Conservation (phyloP, 1,284 basidiomycete genomes). For the Farysia itapuensis region DNA sequence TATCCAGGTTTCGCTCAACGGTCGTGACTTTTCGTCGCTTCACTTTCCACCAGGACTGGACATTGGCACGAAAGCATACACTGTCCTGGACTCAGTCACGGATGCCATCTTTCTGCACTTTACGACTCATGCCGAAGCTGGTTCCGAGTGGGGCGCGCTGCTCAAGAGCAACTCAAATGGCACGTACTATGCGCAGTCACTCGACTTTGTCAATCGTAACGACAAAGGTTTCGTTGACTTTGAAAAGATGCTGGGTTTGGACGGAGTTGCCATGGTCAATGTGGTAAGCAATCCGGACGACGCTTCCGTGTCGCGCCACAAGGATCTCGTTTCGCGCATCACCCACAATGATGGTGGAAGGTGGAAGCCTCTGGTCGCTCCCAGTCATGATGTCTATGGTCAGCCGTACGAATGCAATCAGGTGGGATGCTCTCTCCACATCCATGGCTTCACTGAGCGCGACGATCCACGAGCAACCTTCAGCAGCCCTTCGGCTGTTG, state of each 20-base stretch:
- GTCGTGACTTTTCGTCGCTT: slow-evolving; percentile 77
- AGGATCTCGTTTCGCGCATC: slow-evolving; percentile 81
- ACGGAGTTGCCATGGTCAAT: slow-evolving; percentile 93
- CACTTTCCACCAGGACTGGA: slow-evolving; percentile 86
- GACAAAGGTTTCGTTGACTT: slow-evolving; percentile 88
- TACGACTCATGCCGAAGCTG: slow-evolving; percentile 77
- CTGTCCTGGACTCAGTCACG: slow-evolving; percentile 90
- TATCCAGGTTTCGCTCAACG: slow-evolving; percentile 92
- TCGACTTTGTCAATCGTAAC: slow-evolving; percentile 88
- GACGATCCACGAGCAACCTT: slow-evolving; percentile 85
- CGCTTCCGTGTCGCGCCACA: slow-evolving; percentile 72
- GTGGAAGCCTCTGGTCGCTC: slow-evolving; percentile 82
- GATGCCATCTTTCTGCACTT: slow-evolving; percentile 91
- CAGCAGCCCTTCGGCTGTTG: slow-evolving; percentile 85
- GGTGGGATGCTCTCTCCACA: slow-evolving; percentile 79
- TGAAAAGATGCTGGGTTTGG: slow-evolving; percentile 93
- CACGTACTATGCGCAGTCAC: slow-evolving; percentile 86
- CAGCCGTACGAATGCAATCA: slow-evolving; percentile 72
- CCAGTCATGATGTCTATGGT: slow-evolving; percentile 75
- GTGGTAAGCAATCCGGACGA: slow-evolving; percentile 79
- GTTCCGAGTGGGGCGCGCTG: slow-evolving; percentile 83
- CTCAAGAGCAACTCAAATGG: slow-evolving; percentile 96
- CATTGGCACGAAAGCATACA: slow-evolving; percentile 86
- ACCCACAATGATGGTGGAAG: slow-evolving; percentile 96
- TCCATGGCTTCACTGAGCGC: slow-evolving; percentile 95